These are phyloP conservation scores for Calvatia gigantea DNA, from an alignment of 768 basidiomycete species.

Conservation along the genomic window DNA sequence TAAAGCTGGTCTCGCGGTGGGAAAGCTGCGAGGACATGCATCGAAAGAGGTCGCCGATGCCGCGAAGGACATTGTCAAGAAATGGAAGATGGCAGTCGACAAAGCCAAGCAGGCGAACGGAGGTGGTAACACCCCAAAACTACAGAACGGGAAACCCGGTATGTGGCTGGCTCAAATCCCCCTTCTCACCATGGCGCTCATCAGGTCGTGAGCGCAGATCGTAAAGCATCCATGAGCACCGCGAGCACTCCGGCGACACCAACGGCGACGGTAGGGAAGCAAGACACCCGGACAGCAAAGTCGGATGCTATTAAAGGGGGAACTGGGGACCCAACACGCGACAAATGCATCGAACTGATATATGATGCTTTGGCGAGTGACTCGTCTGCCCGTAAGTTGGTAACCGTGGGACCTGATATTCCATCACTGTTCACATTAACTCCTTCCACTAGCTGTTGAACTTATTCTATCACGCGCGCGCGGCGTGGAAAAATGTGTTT, in stretches of 20 bases:
- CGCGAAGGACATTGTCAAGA: slow-evolving; percentile 88
- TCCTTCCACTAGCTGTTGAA: slow-evolving; percentile 54
- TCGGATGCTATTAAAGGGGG: slow-evolving; percentile 62
- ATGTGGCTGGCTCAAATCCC: neutral
- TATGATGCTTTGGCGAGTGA: slow-evolving; percentile 90
- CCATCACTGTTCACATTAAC: neutral
- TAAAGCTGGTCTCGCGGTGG: slow-evolving; percentile 88
- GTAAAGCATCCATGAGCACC: slow-evolving; percentile 24
- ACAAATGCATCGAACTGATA: slow-evolving; percentile 84
- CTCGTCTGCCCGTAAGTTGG: slow-evolving; percentile 78
- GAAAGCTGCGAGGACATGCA: slow-evolving; percentile 76
- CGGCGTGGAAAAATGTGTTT: slow-evolving; percentile 70
- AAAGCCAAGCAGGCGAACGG: slow-evolving; percentile 34
- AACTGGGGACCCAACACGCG: slow-evolving; percentile 72
- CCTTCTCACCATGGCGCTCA: neutral
- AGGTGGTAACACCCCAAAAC: neutral
- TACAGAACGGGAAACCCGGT: slow-evolving; percentile 29
- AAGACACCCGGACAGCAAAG: slow-evolving; percentile 55
- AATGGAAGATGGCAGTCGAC: slow-evolving; percentile 89
- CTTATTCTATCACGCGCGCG: slow-evolving; percentile 63
- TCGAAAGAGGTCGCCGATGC: slow-evolving; percentile 73
- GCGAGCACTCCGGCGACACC: slow-evolving; percentile 37
- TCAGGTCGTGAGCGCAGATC: slow-evolving; percentile 12
- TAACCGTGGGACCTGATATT: neutral
- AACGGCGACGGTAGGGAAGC: slow-evolving; percentile 30